These are phyloP conservation scores for Tetrapyrgos nigripes DNA, from an alignment of 1,284 basidiomycete species.

Conservation along the genomic window DNA sequence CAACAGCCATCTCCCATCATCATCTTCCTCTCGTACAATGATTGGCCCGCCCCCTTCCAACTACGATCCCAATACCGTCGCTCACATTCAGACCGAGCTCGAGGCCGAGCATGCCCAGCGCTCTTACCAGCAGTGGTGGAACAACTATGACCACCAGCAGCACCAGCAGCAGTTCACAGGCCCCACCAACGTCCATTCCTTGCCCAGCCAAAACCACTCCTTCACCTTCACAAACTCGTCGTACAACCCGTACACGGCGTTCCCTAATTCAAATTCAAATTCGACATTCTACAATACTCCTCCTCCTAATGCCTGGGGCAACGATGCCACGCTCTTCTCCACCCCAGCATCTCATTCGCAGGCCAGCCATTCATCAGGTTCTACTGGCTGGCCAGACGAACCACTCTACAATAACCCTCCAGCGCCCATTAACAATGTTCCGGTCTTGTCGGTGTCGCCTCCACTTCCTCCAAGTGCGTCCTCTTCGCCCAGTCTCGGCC, in stretches of 20 bases:
- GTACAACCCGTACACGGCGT: neutral
- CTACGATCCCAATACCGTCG: neutral
- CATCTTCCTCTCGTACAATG: neutral
- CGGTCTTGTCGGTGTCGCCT: neutral
- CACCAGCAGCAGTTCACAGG: neutral
- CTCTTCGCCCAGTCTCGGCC: neutral
- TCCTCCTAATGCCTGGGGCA: neutral
- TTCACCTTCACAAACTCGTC: neutral
- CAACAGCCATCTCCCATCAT: neutral
- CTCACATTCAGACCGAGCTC: neutral
- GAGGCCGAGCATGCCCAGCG: neutral
- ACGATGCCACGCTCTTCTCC: neutral
- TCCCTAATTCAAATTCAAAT: too few relatives aligned
- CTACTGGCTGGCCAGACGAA: neutral
- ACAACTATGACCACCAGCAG: neutral
- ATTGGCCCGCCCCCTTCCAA: neutral
- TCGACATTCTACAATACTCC: too few relatives aligned
- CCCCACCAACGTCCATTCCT: neutral
- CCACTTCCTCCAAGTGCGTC: neutral
- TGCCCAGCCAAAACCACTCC: neutral
- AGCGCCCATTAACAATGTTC: too few relatives aligned
- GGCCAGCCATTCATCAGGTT: neutral
- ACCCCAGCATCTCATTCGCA: too few relatives aligned
- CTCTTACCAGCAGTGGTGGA: neutral
- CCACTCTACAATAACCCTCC: too few relatives aligned